These are phyloP conservation scores for Omphalea diandra DNA, from an alignment of 441 rosid species.

Conservation along the genomic window DNA sequence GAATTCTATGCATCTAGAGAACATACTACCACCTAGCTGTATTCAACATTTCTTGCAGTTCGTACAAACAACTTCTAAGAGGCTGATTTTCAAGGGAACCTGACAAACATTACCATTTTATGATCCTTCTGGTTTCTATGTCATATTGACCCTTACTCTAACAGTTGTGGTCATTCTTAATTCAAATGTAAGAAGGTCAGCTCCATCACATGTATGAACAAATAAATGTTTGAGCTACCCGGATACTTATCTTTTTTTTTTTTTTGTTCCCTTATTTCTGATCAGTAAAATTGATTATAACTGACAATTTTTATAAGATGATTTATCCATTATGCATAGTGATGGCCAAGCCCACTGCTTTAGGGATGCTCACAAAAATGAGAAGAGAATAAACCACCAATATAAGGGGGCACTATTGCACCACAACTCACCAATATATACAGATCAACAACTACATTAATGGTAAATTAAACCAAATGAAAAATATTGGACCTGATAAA, in stretches of 20 bases:
- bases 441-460: neutral
- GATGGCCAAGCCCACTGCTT: too few species aligned
- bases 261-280: neutral
- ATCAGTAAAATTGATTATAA: too few species aligned
- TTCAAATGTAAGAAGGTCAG: neutral
- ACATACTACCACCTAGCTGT: neutral
- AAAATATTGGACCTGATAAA: conserved; percentile 62
- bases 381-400: too few species aligned
- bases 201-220: neutral
- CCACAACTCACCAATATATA: neutral
- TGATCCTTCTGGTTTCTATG: neutral
- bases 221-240: neutral
- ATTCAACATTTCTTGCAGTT: neutral
- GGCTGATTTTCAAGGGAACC: neutral
- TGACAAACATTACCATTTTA: neutral
- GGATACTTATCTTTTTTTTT: neutral
- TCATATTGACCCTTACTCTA: neutral
- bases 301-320: too few species aligned
- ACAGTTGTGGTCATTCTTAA: neutral
- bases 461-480: neutral
- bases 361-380: too few species aligned
- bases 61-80: neutral
- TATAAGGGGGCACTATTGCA: too few species aligned
- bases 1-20: neutral
- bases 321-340: too few species aligned